Conservation (phyloP, 2,329 filamentous ascomycete species). For the Clarireedia paspali region DNA sequence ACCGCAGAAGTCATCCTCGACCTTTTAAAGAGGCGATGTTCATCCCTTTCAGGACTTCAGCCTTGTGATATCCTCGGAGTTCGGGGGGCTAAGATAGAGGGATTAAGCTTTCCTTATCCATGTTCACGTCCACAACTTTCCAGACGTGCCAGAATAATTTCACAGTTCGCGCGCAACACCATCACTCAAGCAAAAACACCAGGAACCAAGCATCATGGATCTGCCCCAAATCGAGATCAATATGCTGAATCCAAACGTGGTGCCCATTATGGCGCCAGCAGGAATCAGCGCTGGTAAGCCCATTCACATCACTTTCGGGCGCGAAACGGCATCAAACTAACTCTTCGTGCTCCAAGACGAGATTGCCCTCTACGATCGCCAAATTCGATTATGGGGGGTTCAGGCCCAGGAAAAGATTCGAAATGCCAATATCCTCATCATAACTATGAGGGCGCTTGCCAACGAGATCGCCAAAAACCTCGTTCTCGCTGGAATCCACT, state of each 20-base stretch:
- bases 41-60: neutral
- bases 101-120: neutral
- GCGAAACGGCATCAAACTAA: neutral
- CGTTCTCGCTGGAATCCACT: constrained; percentile 85
- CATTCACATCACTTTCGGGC: neutral
- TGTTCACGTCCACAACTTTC: neutral
- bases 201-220: neutral
- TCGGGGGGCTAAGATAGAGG: neutral
- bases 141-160: neutral
- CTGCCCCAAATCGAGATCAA: neutral
- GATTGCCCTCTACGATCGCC: constrained; percentile 92
- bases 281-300: constrained; percentile 32
- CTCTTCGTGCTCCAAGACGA: constrained; percentile 55
- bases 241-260: neutral
- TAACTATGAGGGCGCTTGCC: constrained; percentile 79
- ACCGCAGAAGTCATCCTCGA: no score
- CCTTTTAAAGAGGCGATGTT: no score
- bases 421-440: constrained; percentile 79
- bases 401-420: constrained; percentile 91
- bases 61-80: neutral
- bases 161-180: neutral
- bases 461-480: constrained; percentile 98
- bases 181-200: no score
- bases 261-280: constrained; percentile 11
- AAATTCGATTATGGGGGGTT: constrained; percentile 95